phyloP scores from a whole-genome alignment of 2,329 filamentous ascomycete genomes.

The Simplicillium aogashimaense region DNA sequence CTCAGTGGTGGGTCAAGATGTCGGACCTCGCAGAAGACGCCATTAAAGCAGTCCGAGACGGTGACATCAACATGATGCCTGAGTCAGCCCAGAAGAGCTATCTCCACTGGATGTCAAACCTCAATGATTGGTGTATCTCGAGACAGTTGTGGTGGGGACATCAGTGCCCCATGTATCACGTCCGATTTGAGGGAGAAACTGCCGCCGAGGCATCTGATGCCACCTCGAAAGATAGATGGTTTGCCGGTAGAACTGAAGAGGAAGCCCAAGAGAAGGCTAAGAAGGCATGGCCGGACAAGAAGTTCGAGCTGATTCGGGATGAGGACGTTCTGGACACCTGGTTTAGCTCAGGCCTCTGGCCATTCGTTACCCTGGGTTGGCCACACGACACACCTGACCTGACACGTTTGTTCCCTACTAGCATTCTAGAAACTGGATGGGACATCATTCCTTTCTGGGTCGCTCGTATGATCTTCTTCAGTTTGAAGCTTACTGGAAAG shows the following conservation, averaged over 20 bases:
- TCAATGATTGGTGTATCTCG: conserved; percentile 84
- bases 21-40: conserved; percentile 62
- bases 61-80: conserved; percentile 68
- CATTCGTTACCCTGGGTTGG: conserved; percentile 80
- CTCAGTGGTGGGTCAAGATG: conserved; percentile 94
- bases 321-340: conserved; percentile 86
- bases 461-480: conserved; percentile 77
- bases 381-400: conserved; percentile 65
- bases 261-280: conserved; percentile 67
- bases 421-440: conserved; percentile 79
- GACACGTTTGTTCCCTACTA: conserved; percentile 70
- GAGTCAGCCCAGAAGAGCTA: conserved; percentile 69
- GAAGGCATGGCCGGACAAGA: conserved; percentile 43
- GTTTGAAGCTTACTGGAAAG: conserved; percentile 76
- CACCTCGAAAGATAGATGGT: conserved; percentile 47
- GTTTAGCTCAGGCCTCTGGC: conserved; percentile 85
- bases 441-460: conserved; percentile 79
- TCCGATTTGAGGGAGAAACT: conserved; percentile 61
- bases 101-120: conserved; percentile 65
- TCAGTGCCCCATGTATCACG: conserved; percentile 73
- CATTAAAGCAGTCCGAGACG: conserved; percentile 63
- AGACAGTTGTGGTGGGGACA: conserved; percentile 89
- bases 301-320: conserved; percentile 64
- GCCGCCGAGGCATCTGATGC: conserved; percentile 36
- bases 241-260: conserved; percentile 65